Base-by-base conservation (phyloP, 495 filamentous ascomycete species). In the Acidiella bohemica region DNA sequence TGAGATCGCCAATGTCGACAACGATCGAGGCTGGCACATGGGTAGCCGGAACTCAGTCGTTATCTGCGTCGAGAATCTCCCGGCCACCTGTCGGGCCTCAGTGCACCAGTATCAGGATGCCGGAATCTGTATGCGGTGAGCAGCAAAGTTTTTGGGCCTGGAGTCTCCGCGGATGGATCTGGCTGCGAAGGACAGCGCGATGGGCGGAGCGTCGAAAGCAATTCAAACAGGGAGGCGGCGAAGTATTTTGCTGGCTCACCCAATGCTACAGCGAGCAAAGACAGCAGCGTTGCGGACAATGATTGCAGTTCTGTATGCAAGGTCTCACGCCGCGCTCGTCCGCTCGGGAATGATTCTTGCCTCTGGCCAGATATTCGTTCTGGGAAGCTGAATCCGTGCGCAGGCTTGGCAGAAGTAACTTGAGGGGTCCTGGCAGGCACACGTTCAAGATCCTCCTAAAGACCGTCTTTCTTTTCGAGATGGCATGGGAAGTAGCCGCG, bases 1-100 rank as follows among this genome's bases (percentile, higher is more conserved):
- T 53, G 12, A 70, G 52, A 47, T 72, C 66, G 11, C 69, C 67
- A 28, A 72, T 63, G 40, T 70, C 70, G 43, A 70, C 66, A 2
- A 70, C 61, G 14, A 68, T 50, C 1, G 57, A 62, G n/a, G 56
- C 58, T 0, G 58, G 57, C 3, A 67, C 47, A 42, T 67, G 67
- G 0, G 65, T 64, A 3, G 60, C 64, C 0, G 64, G 27, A 7
- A 70, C 53, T 65, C 67, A 70, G 18, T 59, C 50, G 1, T 57
- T 60, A 1, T 53, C 47, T 3, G 60, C 49, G 27, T 64, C 59
- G 13, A 55, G 55, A 13, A 67, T 63, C 47, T 70, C 64, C 5
- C 67, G 49, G 0, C 63, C 64, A 23, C 63, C 64, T 1, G 58
- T 43, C 1, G 24, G 23, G 45, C 65, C 62, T 47, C 67, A 63